Evolutionary conservation across 108 stramenopile species (phyloP).

Genomic region (Epipyxis sp.): DNA sequence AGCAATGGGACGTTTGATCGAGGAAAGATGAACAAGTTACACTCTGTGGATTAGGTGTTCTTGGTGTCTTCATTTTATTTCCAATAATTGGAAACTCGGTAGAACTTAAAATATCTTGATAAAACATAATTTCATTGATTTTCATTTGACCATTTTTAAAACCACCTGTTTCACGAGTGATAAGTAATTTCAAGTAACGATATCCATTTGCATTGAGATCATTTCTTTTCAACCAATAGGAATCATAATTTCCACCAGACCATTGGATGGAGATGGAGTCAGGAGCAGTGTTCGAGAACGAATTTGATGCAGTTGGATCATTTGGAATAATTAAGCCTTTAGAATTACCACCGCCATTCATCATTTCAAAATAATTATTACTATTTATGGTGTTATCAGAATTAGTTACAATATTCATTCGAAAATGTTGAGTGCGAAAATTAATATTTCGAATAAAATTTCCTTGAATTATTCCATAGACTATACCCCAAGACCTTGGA

Average conservation of each 20-base stretch:
- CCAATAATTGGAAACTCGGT: background rate
- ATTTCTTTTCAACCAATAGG: background rate
- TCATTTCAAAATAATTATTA: background rate
- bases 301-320: background rate
- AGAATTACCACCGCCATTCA: background rate
- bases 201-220: background rate
- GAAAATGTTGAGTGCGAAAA: background rate
- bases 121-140: conserved; percentile 17
- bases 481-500: background rate
- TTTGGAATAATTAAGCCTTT: background rate
- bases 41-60: background rate
- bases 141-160: background rate
- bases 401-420: background rate
- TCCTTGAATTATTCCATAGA: background rate
- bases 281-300: background rate
- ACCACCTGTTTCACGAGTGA: background rate
- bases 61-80: background rate
- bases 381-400: background rate
- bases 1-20: background rate
- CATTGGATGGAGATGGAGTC: background rate
- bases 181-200: conserved; percentile 14
- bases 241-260: background rate
- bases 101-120: background rate
- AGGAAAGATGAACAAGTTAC: conserved; percentile 12
- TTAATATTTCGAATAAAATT: background rate